Evolutionary conservation across 805 yeast genomes (phyloP).

Genomic region (Myxozyma melibiosi): DNA sequence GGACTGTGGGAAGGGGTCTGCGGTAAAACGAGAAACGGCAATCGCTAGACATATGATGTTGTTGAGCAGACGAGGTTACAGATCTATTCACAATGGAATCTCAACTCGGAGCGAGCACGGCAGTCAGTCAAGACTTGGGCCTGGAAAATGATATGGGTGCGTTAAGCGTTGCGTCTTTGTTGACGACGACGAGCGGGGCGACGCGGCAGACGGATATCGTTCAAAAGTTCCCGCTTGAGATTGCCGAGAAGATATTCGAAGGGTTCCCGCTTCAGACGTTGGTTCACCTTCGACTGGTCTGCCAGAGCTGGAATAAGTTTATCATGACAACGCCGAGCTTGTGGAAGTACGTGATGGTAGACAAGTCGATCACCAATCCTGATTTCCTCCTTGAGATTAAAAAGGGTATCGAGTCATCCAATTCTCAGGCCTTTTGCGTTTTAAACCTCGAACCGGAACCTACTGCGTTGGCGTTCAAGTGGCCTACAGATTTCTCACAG

Average conservation of each 20-base stretch:
- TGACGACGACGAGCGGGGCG: too few species aligned
- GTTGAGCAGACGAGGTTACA: too few species aligned
- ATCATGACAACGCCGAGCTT: background rate
- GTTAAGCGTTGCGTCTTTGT: too few species aligned
- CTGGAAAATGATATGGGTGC: too few species aligned
- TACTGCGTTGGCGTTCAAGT: slow-evolving; percentile 5
- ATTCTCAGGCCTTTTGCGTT: background rate
- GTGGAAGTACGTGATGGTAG: slow-evolving; percentile 5
- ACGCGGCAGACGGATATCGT: background rate
- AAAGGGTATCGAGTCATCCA: background rate
- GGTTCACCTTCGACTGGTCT: slow-evolving; percentile 8
- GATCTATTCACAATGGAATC: too few species aligned
- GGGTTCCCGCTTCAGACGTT: slow-evolving; percentile 2
- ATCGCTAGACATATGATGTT: too few species aligned
- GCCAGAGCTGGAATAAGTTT: slow-evolving; percentile 4
- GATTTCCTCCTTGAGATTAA: background rate
- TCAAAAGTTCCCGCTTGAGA: background rate
- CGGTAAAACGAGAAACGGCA: too few species aligned
- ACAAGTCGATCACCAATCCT: slow-evolving; percentile 1
- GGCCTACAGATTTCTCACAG: slow-evolving; percentile 6
- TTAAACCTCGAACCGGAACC: slow-evolving; percentile 8
- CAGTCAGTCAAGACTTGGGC: too few species aligned
- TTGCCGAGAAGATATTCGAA: slow-evolving; percentile 1
- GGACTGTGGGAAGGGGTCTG: too few species aligned
- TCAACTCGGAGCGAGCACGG: too few species aligned